Base-by-base conservation (phyloP, 306 rosid species). In the Cucurbita argyrosperma region DNA sequence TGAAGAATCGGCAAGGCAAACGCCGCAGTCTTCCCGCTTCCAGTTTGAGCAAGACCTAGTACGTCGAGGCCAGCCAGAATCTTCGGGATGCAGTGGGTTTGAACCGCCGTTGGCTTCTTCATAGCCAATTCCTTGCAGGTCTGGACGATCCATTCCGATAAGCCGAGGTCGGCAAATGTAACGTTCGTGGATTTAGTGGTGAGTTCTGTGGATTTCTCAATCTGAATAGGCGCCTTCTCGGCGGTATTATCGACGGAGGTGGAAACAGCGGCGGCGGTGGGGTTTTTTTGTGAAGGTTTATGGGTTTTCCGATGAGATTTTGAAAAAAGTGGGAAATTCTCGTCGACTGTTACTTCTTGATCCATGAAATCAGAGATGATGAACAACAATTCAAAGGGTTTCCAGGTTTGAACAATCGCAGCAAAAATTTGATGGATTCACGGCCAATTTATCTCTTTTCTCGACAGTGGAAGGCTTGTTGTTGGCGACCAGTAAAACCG, bases 1-100 rank as follows among this genome's bases (percentile, higher is more conserved):
- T 93, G 92, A 9, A 93, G 89, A 21, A 93, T 90, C 7, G 96
- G 97, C 35, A 93, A 80, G 4, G 98, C 98, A 61, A 93, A 93
- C 35, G 98, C 98, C 3, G 98, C 97, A 13, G 97, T 93, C 76
- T 93, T 93, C 2, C 98, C 97, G 12, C 90, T 89, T 0, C 98
- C 97, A 0, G 97, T 93, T 75, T 87, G 92, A 23, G 92, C 96
- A 26, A 93, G 80, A 50, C 97, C 98, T 1, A 93, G 74, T 10
- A 94, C 96, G 54, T 94, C 96, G 3, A 89, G 54, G 21, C 97
- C 94, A 4, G 76, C 92, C 5, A 94, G 85, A 42, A 90, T 84
- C 55, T 78, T 83, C 8, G 96, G 96, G 53, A 93, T 90, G 75
- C 97, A 93, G 55, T 75, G 79, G 4, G 82, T 26, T 49, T 93